Conservation (phyloP, 2,329 filamentous ascomycete genomes). For the Hypoxylon sp. region DNA sequence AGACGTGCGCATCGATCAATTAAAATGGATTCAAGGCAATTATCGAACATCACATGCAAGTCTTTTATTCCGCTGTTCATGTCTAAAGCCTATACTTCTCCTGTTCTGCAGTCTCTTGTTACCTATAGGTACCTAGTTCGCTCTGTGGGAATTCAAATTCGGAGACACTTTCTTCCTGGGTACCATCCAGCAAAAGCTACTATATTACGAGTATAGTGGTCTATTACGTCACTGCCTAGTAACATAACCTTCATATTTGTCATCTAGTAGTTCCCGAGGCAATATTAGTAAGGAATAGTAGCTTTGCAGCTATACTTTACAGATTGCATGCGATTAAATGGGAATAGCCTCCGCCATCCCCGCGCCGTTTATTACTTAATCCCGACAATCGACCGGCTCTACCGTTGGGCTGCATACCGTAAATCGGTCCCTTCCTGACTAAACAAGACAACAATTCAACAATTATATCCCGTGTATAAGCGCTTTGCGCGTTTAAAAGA, state of each 20-base stretch:
- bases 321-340: not conserved
- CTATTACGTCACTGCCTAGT: not conserved
- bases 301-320: not conserved
- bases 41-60: not conserved
- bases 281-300: not conserved
- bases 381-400: conserved; percentile 21
- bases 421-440: not conserved
- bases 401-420: conserved; percentile 1
- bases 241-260: not conserved
- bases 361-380: conserved; percentile 20
- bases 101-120: not conserved
- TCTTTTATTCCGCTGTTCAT: not conserved
- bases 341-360: not conserved
- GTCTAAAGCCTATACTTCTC: not conserved
- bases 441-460: not conserved
- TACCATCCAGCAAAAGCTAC: too few species aligned
- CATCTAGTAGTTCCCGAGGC: not conserved
- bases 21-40: not conserved
- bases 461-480: conserved; percentile 32
- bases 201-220: too few species aligned
- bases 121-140: too few species aligned
- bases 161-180: not conserved
- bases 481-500: conserved; percentile 22
- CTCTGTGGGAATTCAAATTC: not conserved
- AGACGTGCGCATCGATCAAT: conserved; percentile 16